phyloP scores from a whole-genome alignment of 202 grass and related monocot genomes.

The Elaeis oleifera region DNA sequence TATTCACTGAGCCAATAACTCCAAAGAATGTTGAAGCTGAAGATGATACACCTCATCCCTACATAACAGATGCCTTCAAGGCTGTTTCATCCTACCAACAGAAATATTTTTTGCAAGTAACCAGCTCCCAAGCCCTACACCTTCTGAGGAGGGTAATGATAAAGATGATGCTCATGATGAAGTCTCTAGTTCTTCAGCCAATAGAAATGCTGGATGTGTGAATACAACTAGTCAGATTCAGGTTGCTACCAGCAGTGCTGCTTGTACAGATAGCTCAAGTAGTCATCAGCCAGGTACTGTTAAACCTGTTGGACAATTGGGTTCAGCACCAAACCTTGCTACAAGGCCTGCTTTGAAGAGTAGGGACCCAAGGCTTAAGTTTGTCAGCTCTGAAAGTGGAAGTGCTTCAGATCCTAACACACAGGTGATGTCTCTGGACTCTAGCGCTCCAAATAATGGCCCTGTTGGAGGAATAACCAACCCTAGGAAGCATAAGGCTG shows the following conservation, averaged over 20 bases:
- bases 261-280: slow-evolving; percentile 18
- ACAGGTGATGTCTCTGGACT: slow-evolving; percentile 20
- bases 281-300: slow-evolving; percentile 29
- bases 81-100: slow-evolving; percentile 81
- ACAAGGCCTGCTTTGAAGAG: slow-evolving; percentile 45
- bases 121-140: slow-evolving; percentile 88
- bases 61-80: slow-evolving; percentile 62
- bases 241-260: background rate
- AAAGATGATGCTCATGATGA: slow-evolving; percentile 45
- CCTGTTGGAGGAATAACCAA: slow-evolving; percentile 17
- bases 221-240: slow-evolving; percentile 4
- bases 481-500: slow-evolving; percentile 54
- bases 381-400: slow-evolving; percentile 51
- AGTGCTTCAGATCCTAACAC: slow-evolving; percentile 27
- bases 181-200: slow-evolving; percentile 49
- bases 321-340: slow-evolving; percentile 27
- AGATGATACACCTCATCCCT: slow-evolving; percentile 30
- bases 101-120: slow-evolving; percentile 57
- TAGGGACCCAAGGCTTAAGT: slow-evolving; percentile 79
- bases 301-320: slow-evolving; percentile 31
- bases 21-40: slow-evolving; percentile 22
- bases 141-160: slow-evolving; percentile 47
- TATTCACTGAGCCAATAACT: slow-evolving; percentile 22
- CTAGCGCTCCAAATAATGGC: slow-evolving; percentile 22
- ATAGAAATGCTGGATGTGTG: slow-evolving; percentile 25